These are phyloP conservation scores for Cryphonectria nitschkei DNA, from an alignment of 2,329 filamentous ascomycete species.

Conservation along the genomic window DNA sequence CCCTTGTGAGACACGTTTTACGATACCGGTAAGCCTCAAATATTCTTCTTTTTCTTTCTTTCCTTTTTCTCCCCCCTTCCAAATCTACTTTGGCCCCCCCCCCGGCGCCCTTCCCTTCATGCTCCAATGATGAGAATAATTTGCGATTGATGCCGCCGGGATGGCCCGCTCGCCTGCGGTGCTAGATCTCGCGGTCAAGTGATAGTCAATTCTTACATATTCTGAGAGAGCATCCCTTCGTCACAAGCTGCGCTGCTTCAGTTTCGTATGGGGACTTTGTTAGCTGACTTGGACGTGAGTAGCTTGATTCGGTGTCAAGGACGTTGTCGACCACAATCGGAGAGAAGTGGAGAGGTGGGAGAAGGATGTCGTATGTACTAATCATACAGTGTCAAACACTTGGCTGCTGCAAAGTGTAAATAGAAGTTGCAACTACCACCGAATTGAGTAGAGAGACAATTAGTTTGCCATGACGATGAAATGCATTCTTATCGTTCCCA, in stretches of 20 bases:
- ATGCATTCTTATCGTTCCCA: not conserved
- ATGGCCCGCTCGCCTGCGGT: constrained; percentile 91
- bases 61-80: too few species aligned
- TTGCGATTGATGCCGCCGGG: constrained; percentile 91
- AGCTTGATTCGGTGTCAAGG: not conserved
- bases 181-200: constrained; percentile 76
- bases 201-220: constrained; percentile 99
- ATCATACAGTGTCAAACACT: not conserved
- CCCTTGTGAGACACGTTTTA: not conserved
- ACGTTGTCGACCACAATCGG: not conserved
- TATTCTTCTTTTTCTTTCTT: too few species aligned
- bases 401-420: not conserved
- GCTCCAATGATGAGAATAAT: constrained; percentile 87
- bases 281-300: not conserved
- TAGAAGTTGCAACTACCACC: not conserved
- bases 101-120: not conserved
- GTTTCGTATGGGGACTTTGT: not conserved
- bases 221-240: constrained; percentile 62
- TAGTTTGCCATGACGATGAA: not conserved
- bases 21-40: constrained; percentile 6
- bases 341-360: not conserved
- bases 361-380: not conserved
- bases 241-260: not conserved
- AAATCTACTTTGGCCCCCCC: not conserved
- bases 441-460: not conserved